Evolutionary conservation across 164 flowering plant genomes (phyloP), one percentile per base, ranked within the genome.

Genomic region (Tinospora cordifolia): DNA sequence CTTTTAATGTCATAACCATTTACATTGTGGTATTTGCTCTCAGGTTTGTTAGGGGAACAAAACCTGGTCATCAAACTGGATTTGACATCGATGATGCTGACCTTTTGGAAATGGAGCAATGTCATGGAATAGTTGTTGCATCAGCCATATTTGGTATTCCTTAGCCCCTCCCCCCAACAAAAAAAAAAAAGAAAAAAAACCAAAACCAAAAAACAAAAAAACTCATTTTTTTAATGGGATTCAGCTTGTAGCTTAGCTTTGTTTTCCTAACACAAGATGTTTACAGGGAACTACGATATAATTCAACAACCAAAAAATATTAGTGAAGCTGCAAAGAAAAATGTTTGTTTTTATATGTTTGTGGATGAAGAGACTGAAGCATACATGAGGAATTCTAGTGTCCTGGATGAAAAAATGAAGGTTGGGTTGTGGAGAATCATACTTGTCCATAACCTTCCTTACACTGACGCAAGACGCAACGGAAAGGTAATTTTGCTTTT

Each of bases 341-440:
- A 78, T 73, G 78, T 88, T 62, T 87, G 87, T 54, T 94, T 94
- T 69, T 90, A 71, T 73, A 90, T 94, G 97, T 94, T 94, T 80
- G 76, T 94, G 70, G 99, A 94, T 83, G 96, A 90, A 75, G 92
- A 89, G 71, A 94, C 99, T 26, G 89, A 88, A 81, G 84, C 86
- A 58, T 85, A 79, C 75, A 78, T 94, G 79, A 89, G 75, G 76
- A 90, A 90, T 71, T 74, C 88, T 24, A 84, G 87, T 79, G 65
- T 62, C 57, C 66, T 89, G 68, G 82, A 80, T 24, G 72, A 77
- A 65, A 77, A 71, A 41, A 90, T 69, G 72, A 86, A 66, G 79
- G 83, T 89, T 72, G 99, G 99, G 26, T 27, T 92, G 36, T 94
- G 99, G 98, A 88, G 90, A 77, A 78, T 92, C 72, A 79, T 92